These are phyloP conservation scores for Cinchona pubescens DNA, from an alignment of 257 asterid species.

Conservation along the genomic window DNA sequence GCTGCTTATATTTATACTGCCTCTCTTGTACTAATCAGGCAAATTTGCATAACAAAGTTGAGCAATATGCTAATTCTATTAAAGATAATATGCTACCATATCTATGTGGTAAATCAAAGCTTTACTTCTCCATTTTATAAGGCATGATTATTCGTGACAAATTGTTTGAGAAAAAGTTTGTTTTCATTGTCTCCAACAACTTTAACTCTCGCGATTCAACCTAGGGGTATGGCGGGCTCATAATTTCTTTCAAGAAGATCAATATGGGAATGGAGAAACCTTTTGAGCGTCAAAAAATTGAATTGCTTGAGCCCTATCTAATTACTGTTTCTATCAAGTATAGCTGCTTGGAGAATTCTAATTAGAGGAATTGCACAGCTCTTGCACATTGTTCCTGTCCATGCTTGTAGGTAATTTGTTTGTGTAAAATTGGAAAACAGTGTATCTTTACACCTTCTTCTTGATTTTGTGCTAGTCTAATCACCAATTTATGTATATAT, in stretches of 20 bases:
- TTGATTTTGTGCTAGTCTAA: neutral
- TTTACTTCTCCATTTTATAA: neutral
- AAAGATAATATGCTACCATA: no score
- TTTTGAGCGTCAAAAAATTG: slow-evolving; percentile 83
- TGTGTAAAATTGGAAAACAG: neutral
- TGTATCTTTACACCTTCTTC: slow-evolving; percentile 4
- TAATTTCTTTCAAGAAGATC: neutral
- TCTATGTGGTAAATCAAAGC: neutral
- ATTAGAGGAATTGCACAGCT: slow-evolving; percentile 78
- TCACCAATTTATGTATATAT: slow-evolving; percentile 7
- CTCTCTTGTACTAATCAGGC: neutral
- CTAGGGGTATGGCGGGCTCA: neutral
- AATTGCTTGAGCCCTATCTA: slow-evolving; percentile 59
- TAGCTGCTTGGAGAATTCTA: slow-evolving; percentile 76
- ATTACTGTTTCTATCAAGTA: slow-evolving; percentile 72
- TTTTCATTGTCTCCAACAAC: neutral
- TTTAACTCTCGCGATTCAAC: neutral
- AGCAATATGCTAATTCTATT: neutral
- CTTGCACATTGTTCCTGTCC: slow-evolving; percentile 63
- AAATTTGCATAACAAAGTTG: no score
- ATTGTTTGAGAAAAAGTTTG: neutral
- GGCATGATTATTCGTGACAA: neutral
- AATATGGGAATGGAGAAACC: slow-evolving; percentile 86
- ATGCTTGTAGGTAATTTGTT: slow-evolving; percentile 84
- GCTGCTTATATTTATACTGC: neutral